These are phyloP conservation scores for Myriosclerotinia scirpicola DNA, from an alignment of 2,329 filamentous ascomycete species.

Conservation along the genomic window DNA sequence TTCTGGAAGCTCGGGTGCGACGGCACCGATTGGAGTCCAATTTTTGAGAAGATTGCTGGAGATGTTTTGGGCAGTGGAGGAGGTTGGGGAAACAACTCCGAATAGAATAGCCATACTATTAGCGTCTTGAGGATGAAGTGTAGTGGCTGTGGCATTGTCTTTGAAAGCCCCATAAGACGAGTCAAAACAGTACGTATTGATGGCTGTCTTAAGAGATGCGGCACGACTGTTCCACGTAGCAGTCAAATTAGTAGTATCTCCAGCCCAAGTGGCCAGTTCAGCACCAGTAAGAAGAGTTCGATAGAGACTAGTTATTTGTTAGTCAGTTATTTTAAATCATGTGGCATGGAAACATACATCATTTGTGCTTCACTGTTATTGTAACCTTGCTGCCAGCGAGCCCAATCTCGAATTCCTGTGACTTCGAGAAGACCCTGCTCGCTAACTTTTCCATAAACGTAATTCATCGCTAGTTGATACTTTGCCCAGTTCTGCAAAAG, in stretches of 20 bases:
- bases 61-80: slow-evolving; percentile 34
- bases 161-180: slow-evolving; percentile 33
- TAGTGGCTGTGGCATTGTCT: slow-evolving; percentile 50
- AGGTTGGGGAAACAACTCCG: slow-evolving; percentile 26
- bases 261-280: slow-evolving; percentile 46
- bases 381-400: slow-evolving; percentile 34
- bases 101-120: slow-evolving; percentile 54
- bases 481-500: slow-evolving; percentile 50
- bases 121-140: slow-evolving; percentile 59
- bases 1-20: slow-evolving; percentile 55
- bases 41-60: slow-evolving; percentile 45
- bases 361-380: slow-evolving; percentile 37
- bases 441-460: slow-evolving; percentile 46
- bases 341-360: slow-evolving; percentile 29
- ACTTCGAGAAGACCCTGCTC: slow-evolving; percentile 38
- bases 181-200: slow-evolving; percentile 34
- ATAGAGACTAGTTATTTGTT: slow-evolving; percentile 38
- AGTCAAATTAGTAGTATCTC: slow-evolving; percentile 32
- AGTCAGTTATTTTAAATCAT: neutral
- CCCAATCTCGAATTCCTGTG: slow-evolving; percentile 37
- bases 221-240: slow-evolving; percentile 30
- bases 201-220: slow-evolving; percentile 27
- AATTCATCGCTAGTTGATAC: slow-evolving; percentile 51
- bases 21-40: slow-evolving; percentile 57
- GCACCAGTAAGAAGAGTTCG: slow-evolving; percentile 51